These are phyloP conservation scores for Paramecium caudatum DNA, from an alignment of 73 alveolate species.

Conservation along the genomic window DNA sequence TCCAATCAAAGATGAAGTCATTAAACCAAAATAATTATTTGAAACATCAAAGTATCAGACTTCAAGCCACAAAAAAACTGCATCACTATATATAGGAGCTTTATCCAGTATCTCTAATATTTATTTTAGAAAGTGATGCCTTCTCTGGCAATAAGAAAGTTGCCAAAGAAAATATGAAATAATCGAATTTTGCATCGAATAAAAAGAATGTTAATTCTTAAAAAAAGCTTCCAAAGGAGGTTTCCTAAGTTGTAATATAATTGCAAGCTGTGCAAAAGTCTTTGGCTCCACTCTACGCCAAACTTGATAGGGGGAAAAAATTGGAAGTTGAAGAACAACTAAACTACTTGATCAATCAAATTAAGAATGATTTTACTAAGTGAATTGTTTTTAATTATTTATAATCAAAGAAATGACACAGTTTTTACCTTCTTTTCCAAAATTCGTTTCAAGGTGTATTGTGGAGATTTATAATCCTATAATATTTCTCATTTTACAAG, in stretches of 20 bases:
- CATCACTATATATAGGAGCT: constrained; percentile 7
- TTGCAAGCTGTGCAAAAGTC: background rate
- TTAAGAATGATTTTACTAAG: background rate
- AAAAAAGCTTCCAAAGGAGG: background rate
- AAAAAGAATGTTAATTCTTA: background rate
- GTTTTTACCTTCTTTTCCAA: constrained; percentile 30
- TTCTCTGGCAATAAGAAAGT: background rate
- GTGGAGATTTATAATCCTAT: constrained; percentile 38
- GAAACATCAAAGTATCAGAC: background rate
- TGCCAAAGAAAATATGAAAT: background rate
- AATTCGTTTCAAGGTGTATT: background rate
- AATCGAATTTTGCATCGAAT: background rate
- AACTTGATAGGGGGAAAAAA: background rate
- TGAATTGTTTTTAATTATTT: too few species aligned
- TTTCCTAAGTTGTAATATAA: background rate
- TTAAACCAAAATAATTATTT: constrained; percentile 18
- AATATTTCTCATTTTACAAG: background rate
- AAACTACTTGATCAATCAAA: background rate
- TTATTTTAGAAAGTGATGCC: constrained; percentile 17
- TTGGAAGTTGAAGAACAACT: background rate
- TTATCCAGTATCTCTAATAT: background rate
- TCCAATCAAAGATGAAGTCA: background rate
- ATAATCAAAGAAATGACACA: constrained; percentile 26
- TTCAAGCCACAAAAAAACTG: background rate
- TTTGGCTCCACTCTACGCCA: background rate